Evolutionary conservation across 345 rosid species (phyloP), one percentile per base, ranked within the genome.

Genomic region (Populus euphratica): DNA sequence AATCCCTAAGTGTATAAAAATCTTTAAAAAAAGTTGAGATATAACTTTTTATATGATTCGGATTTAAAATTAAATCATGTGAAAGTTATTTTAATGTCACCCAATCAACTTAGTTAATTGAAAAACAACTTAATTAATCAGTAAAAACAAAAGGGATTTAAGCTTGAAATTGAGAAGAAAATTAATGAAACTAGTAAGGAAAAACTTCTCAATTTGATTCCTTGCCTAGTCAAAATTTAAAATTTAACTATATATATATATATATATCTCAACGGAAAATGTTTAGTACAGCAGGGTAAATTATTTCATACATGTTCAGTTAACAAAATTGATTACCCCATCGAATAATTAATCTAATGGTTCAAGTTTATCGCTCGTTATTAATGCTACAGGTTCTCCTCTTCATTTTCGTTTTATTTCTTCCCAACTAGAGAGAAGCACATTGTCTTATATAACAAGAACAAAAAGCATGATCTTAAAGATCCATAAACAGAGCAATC

Each of bases 71-170:
- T 41, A 41, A 41, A 10, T 10, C 0, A 8, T 10, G 0, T 9
- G 1, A 9, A 11, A 41, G 0, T 2, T 41, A 0, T 2, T 0
- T 0, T 2, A 41, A 41, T 0, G 0, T 41, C 12, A 41, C 11
- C 0, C 44, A 10, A 2, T 41, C 10, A 41, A 41, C 44, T 2
- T 41, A 11, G 44, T 41, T 41, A 0, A 12, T 8, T 0, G 0
- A 41, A 41, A 41, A 0, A 9, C 0, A 41, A 41, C 0, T 0
- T 8, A 0, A 3, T 2, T 12, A 9, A 39, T 2, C 1, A 2
- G 2, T 39, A 8, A 9, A 41, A 41, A 38, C 1, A 38, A 8
- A 1, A 33, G 29, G 29, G 4, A 0, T 4, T 38, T 41, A 41
- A 41, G 44, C 10, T 0, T 10, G 0, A 41, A 41, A 41, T 10